Base-by-base conservation (phyloP, 345 rosid genomes). In the Reutealis trisperma region DNA sequence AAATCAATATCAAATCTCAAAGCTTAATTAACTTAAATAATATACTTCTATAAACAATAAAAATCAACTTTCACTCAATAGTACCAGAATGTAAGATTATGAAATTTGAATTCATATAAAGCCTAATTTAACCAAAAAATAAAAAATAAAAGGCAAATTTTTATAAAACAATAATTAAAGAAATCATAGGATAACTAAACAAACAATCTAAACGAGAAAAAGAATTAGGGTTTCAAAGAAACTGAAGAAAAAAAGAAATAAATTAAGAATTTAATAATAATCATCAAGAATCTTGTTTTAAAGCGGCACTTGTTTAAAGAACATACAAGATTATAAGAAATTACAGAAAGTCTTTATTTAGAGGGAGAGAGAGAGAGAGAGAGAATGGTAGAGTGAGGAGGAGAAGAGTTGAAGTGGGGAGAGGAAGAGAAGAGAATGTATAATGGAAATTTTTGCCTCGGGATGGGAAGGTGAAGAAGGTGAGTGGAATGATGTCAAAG, bases 401-500 rank as follows among this genome's bases (percentile, higher is more conserved):
- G 15, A 45, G 21, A 10, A 42, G 74, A 44, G 41, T 37, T 57
- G 77, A 68, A 67, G 80, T 68, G 21, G 81, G 13, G 7, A 44
- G 61, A 30, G 76, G 47, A 67, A 34, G 80, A 63, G 83, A 41
- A 73, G 85, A 61, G 85, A 66, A 83, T 81, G 84, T 80, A 73
- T 13, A 72, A 8, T 6, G 82, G 73, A 27, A 72, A 25, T 27
- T 27, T 27, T 27, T 79, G 89, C 91, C 91, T 90, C 90, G 94
- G 91, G 91, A 89, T 84, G 89, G 68, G 84, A 83, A 72, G 84
- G 84, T 25, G 86, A 72, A 81, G 87, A 83, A 84, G 85, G 90
- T 89, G 91, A 89, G 89, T 73, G 87, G 83, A 88, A 91, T 91
- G 89, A 90, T 90, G 85, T 84, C 81, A 85, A 87, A 55, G 75